Conservation (phyloP, 139 green algal species). For the Yamagishiella unicocca region DNA sequence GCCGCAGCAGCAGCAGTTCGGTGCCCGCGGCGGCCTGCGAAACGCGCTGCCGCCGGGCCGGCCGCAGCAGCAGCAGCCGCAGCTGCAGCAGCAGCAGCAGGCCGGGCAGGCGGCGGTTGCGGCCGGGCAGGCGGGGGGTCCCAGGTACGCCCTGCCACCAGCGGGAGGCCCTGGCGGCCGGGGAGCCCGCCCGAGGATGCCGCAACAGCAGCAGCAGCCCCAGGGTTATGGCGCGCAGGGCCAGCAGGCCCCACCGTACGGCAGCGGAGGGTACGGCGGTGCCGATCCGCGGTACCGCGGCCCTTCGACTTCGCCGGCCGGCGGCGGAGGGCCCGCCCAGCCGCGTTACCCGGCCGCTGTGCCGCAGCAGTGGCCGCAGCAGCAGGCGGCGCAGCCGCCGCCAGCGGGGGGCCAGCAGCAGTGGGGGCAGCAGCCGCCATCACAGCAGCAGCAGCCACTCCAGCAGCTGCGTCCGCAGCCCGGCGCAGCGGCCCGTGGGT, state of each 20-base stretch:
- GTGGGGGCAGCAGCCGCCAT: slow-evolving; percentile 9
- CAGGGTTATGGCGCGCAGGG: neutral
- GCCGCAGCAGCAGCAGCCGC: neutral
- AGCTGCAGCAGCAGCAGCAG: neutral
- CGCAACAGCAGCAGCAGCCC: neutral
- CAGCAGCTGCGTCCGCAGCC: neutral
- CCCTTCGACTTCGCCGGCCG: neutral
- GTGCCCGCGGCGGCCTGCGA: neutral
- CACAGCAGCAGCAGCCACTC: neutral
- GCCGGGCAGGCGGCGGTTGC: neutral
- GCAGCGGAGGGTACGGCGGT: neutral
- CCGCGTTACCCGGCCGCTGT: neutral
- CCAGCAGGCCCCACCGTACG: neutral
- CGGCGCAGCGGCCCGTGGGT: neutral
- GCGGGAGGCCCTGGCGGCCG: neutral
- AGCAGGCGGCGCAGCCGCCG: neutral
- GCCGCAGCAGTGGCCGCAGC: slow-evolving; percentile 6
- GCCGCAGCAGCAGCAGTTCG: slow-evolving; percentile 33
- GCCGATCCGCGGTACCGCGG: slow-evolving; percentile 16
- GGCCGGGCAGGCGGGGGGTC: neutral
- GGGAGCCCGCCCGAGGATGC: neutral
- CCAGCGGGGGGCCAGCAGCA: slow-evolving; percentile 23
- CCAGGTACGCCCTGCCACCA: neutral
- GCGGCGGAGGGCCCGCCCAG: neutral
- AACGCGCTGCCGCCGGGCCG: neutral